These are phyloP conservation scores for Pluteus cervinus DNA, from an alignment of 768 basidiomycete genomes.

Conservation along the genomic window DNA sequence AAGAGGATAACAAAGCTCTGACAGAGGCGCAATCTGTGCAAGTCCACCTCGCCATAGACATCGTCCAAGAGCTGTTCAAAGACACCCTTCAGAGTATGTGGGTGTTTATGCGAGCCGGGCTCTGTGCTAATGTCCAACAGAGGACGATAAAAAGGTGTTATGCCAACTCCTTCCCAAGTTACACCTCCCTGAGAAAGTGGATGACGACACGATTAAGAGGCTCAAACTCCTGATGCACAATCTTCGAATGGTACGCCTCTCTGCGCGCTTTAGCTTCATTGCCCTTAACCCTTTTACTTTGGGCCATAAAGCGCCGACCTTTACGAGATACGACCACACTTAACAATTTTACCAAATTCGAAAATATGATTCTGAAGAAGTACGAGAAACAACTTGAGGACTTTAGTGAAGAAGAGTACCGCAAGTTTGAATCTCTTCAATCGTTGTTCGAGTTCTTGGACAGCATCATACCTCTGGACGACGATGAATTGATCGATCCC, in stretches of 20 bases:
- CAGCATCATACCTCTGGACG: conserved; percentile 63
- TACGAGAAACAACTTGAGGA: conserved; percentile 65
- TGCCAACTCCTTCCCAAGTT: conserved; percentile 61
- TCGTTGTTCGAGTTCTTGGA: conserved; percentile 69
- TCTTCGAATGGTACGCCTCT: conserved; percentile 43
- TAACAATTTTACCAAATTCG: conserved; percentile 72
- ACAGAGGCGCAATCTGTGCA: conserved; percentile 33
- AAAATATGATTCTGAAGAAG: conserved; percentile 58
- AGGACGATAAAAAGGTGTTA: conserved; percentile 60
- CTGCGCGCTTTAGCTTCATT: neutral
- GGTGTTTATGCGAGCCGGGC: neutral
- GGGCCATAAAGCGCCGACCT: conserved; percentile 26
- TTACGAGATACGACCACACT: conserved; percentile 51
- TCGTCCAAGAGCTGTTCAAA: conserved; percentile 38
- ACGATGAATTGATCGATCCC: conserved; percentile 43
- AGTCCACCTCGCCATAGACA: conserved; percentile 51
- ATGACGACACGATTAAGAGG: conserved; percentile 61
- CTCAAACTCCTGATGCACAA: conserved; percentile 58
- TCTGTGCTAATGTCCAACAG: too few species aligned
- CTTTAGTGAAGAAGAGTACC: conserved; percentile 67
- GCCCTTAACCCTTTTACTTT: neutral
- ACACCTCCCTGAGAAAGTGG: conserved; percentile 63
- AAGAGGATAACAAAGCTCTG: conserved; percentile 13
- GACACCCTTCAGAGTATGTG: conserved; percentile 48
- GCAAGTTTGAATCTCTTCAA: conserved; percentile 56